Base-by-base conservation (phyloP, 164 flowering plant species). In the Vitis labrusca region DNA sequence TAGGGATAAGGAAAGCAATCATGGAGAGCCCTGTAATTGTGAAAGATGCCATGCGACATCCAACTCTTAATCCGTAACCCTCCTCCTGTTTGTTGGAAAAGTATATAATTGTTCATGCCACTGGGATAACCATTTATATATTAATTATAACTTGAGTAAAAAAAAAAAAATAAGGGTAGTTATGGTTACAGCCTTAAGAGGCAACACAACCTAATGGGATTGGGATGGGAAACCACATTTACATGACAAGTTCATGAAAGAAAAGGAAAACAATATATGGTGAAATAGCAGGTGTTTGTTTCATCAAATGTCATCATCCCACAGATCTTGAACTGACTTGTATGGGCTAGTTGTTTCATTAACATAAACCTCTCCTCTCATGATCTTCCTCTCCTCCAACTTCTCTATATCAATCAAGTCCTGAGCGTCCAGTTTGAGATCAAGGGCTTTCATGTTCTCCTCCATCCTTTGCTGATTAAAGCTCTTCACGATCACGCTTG, bases 281-380 rank as follows among this genome's bases (percentile, higher is more conserved):
- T 53, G 56, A 53, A 53, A 53, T 53, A 53, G 56, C 10, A 53
- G n/a, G 7, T n/a, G n/a, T 53, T 53, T 6, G 5, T 13, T 1
- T 15, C 0, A 68, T 83, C 64, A 90, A 54, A 92, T 88, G 68
- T 90, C 95, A 70, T 73, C 84, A 54, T 92, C 92, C 93, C 95
- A 90, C 0, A 90, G 76, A 2, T 90, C 90, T 76, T 84, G 61
- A 59, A 92, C 54, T 7, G 91, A 73, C 74, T 70, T 89, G 75
- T 87, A 90, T 10, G 93, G 95, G 73, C 97, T 89, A 8, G 84
- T 91, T 1, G 89, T 87, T 11, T 74, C 50, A 63, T 90, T 90
- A 59, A 84, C 83, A 50, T 77, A 74, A 71, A 77, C 76, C 16
- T 90, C 93, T 56, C 92, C 97, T 68, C 91, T 89, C 89, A 89